Conservation (phyloP, 2,329 filamentous ascomycete species). For the Paradendryphiella salina region DNA sequence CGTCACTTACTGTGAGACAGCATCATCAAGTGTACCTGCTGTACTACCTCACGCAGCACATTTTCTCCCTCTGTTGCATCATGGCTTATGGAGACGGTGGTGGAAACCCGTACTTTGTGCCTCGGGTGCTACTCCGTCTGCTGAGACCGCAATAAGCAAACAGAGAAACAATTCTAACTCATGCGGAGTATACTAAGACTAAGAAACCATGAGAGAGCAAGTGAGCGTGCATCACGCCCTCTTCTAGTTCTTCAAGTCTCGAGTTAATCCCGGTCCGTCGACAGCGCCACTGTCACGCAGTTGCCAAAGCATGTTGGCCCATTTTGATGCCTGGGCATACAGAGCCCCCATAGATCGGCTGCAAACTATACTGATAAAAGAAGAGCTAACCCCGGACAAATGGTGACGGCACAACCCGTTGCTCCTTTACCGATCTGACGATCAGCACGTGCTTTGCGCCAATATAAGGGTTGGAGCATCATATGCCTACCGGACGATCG, state of each 20-base stretch:
- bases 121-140: conserved; percentile 6
- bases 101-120: conserved; percentile 12
- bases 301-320: neutral
- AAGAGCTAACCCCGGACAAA: neutral
- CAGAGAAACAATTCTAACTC: conserved; percentile 3
- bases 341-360: neutral
- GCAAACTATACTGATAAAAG: neutral
- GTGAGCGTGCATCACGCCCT: neutral
- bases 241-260: neutral
- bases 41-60: conserved; percentile 4
- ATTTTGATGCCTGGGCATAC: neutral
- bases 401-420: neutral
- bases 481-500: conserved; percentile 1
- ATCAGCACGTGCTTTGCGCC: conserved; percentile 1
- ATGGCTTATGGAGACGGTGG: neutral
- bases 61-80: neutral
- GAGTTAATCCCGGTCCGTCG: neutral
- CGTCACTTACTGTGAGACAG: conserved; percentile 1
- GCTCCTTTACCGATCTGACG: neutral
- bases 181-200: conserved; percentile 4
- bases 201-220: neutral
- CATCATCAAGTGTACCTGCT: conserved; percentile 1
- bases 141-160: conserved; percentile 3
- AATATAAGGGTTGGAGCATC: neutral
- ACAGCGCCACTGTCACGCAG: neutral